Percentiles rank a stretch among this genome's conserved stretches.
Evolutionary conservation across 768 basidiomycete species (phyloP).

Genomic region (Daedaleopsis sinensis): DNA sequence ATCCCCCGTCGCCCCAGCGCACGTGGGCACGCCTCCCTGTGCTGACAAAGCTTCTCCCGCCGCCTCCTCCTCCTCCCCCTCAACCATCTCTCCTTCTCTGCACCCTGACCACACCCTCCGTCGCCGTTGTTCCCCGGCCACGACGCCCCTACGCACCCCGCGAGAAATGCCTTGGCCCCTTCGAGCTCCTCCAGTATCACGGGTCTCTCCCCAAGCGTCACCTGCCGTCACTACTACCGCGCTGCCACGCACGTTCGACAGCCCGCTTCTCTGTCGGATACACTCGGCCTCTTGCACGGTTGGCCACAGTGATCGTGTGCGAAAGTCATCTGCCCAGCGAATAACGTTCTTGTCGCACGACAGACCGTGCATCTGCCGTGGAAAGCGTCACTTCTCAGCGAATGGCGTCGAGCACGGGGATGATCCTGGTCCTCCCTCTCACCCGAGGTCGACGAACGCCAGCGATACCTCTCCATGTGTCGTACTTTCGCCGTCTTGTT

Average conservation of each 20-base stretch:
- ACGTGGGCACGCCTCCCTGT: slow-evolving; percentile 33
- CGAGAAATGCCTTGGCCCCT: neutral
- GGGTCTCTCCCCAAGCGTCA: slow-evolving; percentile 6
- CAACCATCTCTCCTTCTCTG: neutral
- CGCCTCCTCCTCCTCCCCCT: neutral
- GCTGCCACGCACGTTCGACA: slow-evolving; percentile 24
- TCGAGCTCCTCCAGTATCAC: neutral
- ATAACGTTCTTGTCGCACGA: slow-evolving; percentile 20
- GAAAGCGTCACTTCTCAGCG: slow-evolving; percentile 7
- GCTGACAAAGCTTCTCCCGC: slow-evolving; percentile 26
- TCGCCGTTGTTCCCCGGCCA: neutral
- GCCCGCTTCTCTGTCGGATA: slow-evolving; percentile 13
- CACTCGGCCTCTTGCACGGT: slow-evolving; percentile 6
- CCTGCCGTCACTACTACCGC: neutral
- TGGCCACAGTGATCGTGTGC: slow-evolving; percentile 2
- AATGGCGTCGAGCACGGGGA: slow-evolving; percentile 22
- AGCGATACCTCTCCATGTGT: neutral
- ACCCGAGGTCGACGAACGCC: neutral
- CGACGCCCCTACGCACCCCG: neutral
- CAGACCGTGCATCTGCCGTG: slow-evolving; percentile 13
- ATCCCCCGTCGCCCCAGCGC: slow-evolving; percentile 22
- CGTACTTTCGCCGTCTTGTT: neutral
- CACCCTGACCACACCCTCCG: neutral
- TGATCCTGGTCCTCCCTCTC: neutral
- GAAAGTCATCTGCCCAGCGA: slow-evolving; percentile 16